Evolutionary conservation across 768 basidiomycete genomes (phyloP).

Genomic region (Infundibulicybe gibba): DNA sequence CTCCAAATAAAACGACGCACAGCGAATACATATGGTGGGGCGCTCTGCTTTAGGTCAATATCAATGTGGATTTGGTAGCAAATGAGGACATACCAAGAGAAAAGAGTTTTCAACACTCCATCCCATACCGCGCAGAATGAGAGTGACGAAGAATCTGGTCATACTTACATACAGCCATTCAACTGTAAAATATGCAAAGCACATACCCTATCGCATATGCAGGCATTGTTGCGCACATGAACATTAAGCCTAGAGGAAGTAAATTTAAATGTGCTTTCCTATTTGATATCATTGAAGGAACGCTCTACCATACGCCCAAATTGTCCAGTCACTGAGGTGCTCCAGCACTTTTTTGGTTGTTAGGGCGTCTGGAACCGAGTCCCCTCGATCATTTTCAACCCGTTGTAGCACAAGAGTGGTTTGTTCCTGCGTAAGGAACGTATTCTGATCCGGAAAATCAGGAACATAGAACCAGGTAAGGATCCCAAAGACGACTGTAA

Average conservation of each 20-base stretch:
- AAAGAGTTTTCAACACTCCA: slow-evolving; percentile 39
- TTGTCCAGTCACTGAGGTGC: slow-evolving; percentile 43
- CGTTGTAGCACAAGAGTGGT: slow-evolving; percentile 38
- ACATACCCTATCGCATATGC: slow-evolving; percentile 45
- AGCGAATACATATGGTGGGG: slow-evolving; percentile 45
- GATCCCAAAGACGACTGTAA: slow-evolving; percentile 41
- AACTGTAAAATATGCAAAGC: not conserved
- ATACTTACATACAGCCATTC: slow-evolving; percentile 1
- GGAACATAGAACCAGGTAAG: slow-evolving; percentile 41
- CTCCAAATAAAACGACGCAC: slow-evolving; percentile 22
- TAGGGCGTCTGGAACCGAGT: slow-evolving; percentile 41
- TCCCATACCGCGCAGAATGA: slow-evolving; percentile 45
- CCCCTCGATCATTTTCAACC: slow-evolving; percentile 47
- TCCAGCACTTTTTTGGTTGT: slow-evolving; percentile 28
- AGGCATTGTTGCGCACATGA: slow-evolving; percentile 46
- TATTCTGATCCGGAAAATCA: slow-evolving; percentile 46
- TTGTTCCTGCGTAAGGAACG: slow-evolving; percentile 36
- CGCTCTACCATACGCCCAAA: slow-evolving; percentile 42
- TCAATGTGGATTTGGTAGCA: not conserved
- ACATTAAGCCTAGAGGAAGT: slow-evolving; percentile 35
- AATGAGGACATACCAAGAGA: slow-evolving; percentile 30
- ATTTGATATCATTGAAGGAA: not conserved
- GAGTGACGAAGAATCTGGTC: slow-evolving; percentile 39
- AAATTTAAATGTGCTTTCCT: not conserved
- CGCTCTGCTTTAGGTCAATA: slow-evolving; percentile 25